Conservation (phyloP, 2,329 filamentous ascomycete genomes). For the Microdochium nivale region DNA sequence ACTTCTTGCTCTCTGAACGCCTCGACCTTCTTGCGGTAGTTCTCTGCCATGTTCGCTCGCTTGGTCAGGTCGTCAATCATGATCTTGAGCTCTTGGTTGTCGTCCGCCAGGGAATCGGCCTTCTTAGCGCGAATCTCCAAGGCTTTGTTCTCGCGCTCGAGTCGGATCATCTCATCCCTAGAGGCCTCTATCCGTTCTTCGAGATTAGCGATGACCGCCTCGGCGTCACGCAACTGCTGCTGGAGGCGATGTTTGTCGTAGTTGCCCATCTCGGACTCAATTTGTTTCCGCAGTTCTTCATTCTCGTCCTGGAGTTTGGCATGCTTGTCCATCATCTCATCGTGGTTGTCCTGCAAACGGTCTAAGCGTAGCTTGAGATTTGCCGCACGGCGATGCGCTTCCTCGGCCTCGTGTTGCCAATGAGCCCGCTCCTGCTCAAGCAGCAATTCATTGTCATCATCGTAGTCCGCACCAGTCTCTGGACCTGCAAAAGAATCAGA, state of each 20-base stretch:
- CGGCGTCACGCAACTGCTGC: slow-evolving; percentile 53
- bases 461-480: slow-evolving; percentile 23
- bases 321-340: slow-evolving; percentile 45
- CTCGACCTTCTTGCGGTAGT: slow-evolving; percentile 55
- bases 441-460: slow-evolving; percentile 44
- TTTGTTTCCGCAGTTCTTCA: slow-evolving; percentile 43
- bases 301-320: slow-evolving; percentile 53
- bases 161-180: slow-evolving; percentile 31
- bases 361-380: slow-evolving; percentile 52
- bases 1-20: slow-evolving; percentile 44
- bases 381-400: slow-evolving; percentile 46
- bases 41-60: slow-evolving; percentile 54
- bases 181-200: slow-evolving; percentile 56
- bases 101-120: slow-evolving; percentile 45
- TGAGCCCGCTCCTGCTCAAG: slow-evolving; percentile 47
- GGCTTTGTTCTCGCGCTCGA: slow-evolving; percentile 18
- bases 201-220: slow-evolving; percentile 62
- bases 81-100: slow-evolving; percentile 50
- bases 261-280: slow-evolving; percentile 42
- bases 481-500: slow-evolving; percentile 4
- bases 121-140: slow-evolving; percentile 40
- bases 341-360: slow-evolving; percentile 52
- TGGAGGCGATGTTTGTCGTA: slow-evolving; percentile 44
- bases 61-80: slow-evolving; percentile 50
- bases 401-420: slow-evolving; percentile 41